Percentiles rank a stretch among this genome's conserved stretches.
These are phyloP conservation scores for Baorangia bicolor DNA, from an alignment of 768 basidiomycete genomes.

Conservation along the genomic window DNA sequence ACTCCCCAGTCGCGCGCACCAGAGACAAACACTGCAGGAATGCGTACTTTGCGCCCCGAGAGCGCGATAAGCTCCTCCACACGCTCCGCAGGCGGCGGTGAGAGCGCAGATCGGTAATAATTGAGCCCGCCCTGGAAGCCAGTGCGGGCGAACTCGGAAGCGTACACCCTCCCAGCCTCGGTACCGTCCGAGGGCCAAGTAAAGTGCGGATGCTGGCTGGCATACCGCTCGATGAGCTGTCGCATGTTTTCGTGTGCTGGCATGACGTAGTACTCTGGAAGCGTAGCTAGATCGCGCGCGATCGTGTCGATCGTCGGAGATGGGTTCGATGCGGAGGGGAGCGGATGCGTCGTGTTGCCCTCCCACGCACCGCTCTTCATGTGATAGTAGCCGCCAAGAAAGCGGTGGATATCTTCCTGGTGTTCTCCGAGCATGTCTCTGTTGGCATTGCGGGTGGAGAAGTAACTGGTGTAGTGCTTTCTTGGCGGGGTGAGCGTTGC, in stretches of 20 bases:
- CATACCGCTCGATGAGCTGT: conserved; percentile 38
- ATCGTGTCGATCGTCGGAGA: conserved; percentile 23
- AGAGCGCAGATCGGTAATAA: conserved; percentile 44
- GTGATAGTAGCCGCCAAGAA: conserved; percentile 36
- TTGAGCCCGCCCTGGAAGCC: conserved; percentile 69
- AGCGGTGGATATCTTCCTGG: conserved; percentile 20
- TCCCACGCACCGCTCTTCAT: conserved; percentile 58
- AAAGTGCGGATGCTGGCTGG: conserved; percentile 26
- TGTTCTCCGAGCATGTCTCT: conserved; percentile 36
- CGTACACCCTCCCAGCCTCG: conserved; percentile 42
- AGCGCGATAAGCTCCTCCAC: conserved; percentile 45
- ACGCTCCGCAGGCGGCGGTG: conserved; percentile 34
- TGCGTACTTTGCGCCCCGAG: conserved; percentile 42
- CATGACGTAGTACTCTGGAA: conserved; percentile 68
- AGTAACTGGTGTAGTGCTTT: conserved; percentile 59
- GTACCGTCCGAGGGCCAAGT: conserved; percentile 52
- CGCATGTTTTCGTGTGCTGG: conserved; percentile 53
- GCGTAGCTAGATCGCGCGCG: conserved; percentile 35
- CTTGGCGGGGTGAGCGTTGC: conserved; percentile 46
- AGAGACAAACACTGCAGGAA: conserved; percentile 58
- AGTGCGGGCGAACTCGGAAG: conserved; percentile 46
- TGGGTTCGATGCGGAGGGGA: conserved; percentile 31
- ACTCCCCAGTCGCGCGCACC: conserved; percentile 61
- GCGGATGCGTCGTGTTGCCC: conserved; percentile 39
- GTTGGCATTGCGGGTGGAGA: conserved; percentile 46